A percentile compares a stretch with the other conserved stretches of the same genome.
These are phyloP conservation scores for Pleurotus salmoneostramineus DNA, from an alignment of 768 basidiomycete species.

Conservation along the genomic window DNA sequence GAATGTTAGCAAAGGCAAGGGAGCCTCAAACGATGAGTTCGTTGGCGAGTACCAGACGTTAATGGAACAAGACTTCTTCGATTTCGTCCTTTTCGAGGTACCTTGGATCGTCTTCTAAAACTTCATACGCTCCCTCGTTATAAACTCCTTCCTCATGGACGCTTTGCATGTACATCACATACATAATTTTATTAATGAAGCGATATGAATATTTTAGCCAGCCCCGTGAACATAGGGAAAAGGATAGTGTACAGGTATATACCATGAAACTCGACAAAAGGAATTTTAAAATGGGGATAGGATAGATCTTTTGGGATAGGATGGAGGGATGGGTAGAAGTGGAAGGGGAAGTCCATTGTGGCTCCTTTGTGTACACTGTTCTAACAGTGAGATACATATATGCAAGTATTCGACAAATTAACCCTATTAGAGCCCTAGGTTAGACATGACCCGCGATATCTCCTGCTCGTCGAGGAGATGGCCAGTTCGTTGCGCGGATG, in stretches of 20 bases:
- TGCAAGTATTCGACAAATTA: background rate
- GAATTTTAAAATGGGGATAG: slow-evolving; percentile 9
- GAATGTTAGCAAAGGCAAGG: slow-evolving; percentile 39
- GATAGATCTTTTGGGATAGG: slow-evolving; percentile 4
- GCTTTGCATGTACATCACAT: slow-evolving; percentile 17
- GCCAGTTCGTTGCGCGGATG: slow-evolving; percentile 37
- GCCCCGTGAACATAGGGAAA: slow-evolving; percentile 30
- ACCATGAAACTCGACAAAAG: slow-evolving; percentile 24
- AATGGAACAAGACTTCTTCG: slow-evolving; percentile 94
- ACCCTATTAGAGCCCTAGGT: slow-evolving; percentile 54
- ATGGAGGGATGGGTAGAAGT: slow-evolving; percentile 14
- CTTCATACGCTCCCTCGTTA: slow-evolving; percentile 8
- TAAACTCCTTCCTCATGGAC: background rate
- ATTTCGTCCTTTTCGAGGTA: slow-evolving; percentile 92
- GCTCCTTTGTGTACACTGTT: slow-evolving; percentile 10
- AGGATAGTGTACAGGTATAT: slow-evolving; percentile 26
- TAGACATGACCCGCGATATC: slow-evolving; percentile 75
- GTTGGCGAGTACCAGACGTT: slow-evolving; percentile 89
- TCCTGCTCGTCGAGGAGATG: slow-evolving; percentile 58
- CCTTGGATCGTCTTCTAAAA: slow-evolving; percentile 77
- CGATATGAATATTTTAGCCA: slow-evolving; percentile 60
- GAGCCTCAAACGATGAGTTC: slow-evolving; percentile 57
- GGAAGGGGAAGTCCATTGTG: slow-evolving; percentile 13
- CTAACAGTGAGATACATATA: background rate
- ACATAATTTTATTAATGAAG: slow-evolving; percentile 47